Conservation (phyloP, 1,284 basidiomycete genomes). For the Cryptococcus neoformans region DNA sequence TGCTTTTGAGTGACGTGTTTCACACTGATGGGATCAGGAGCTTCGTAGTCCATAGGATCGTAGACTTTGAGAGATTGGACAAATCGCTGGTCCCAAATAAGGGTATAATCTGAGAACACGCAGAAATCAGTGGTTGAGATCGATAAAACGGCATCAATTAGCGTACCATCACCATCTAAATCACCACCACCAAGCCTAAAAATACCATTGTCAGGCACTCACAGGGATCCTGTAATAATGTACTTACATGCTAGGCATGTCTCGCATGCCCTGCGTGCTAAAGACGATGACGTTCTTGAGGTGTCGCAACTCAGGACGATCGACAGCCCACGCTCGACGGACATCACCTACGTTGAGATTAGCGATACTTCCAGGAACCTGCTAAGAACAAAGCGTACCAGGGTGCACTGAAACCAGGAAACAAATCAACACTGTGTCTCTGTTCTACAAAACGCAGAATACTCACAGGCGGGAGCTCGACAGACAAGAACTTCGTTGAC, state of each 20-base stretch:
- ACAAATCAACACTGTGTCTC: neutral
- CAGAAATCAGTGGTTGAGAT: too few species aligned
- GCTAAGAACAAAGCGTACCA: neutral
- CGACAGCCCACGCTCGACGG: conserved; percentile 38
- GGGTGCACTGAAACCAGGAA: conserved; percentile 12
- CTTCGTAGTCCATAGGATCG: conserved; percentile 44
- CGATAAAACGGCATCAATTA: neutral
- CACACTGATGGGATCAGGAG: conserved; percentile 34
- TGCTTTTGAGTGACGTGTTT: conserved; percentile 36
- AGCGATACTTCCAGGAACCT: too few species aligned
- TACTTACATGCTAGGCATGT: conserved; percentile 45
- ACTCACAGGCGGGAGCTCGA: conserved; percentile 44
- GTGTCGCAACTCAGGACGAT: conserved; percentile 38
- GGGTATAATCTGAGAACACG: conserved; percentile 36
- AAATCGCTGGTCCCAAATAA: conserved; percentile 49
- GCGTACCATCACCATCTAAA: conserved; percentile 44
- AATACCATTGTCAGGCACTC: conserved; percentile 3
- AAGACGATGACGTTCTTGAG: conserved; percentile 49
- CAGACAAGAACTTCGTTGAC: conserved; percentile 40
- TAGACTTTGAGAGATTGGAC: conserved; percentile 29
- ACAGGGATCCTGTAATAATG: neutral
- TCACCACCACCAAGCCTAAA: conserved; percentile 48
- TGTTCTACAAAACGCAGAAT: neutral
- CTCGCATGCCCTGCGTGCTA: conserved; percentile 38
- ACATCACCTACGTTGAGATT: conserved; percentile 24